Evolutionary conservation across 306 rosid species (phyloP).

Genomic region (Quercus ilex): DNA sequence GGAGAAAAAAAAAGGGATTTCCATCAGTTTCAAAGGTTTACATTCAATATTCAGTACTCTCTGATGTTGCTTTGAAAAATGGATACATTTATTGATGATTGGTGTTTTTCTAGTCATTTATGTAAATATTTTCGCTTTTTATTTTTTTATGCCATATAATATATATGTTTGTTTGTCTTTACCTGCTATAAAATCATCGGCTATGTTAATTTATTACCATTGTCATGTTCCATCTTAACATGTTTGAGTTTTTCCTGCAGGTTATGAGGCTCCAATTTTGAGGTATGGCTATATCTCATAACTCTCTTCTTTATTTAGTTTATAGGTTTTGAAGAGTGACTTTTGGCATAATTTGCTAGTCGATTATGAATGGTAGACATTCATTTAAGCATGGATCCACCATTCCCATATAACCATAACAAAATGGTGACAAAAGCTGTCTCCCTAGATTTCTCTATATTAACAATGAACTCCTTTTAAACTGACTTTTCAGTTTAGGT

Average conservation of each 20-base stretch:
- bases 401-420: no score
- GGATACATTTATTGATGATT: not conserved
- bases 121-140: not conserved
- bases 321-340: not conserved
- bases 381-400: no score
- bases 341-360: no score
- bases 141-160: not conserved
- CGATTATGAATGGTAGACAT: no score
- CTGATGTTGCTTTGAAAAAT: not conserved
- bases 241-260: conserved; percentile 41
- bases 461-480: no score
- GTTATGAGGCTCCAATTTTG: conserved; percentile 76
- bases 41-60: not conserved
- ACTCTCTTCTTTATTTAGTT: not conserved
- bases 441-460: no score
- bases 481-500: no score
- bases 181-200: not conserved
- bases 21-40: not conserved
- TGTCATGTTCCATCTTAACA: conserved; percentile 8
- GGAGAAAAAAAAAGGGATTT: no score
- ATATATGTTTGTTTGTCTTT: not conserved
- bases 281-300: conserved; percentile 41
- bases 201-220: not conserved
- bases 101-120: not conserved
- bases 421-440: no score